Evolutionary conservation across 805 yeast genomes (phyloP).

Genomic region (Hanseniaspora hatyaiensis): DNA sequence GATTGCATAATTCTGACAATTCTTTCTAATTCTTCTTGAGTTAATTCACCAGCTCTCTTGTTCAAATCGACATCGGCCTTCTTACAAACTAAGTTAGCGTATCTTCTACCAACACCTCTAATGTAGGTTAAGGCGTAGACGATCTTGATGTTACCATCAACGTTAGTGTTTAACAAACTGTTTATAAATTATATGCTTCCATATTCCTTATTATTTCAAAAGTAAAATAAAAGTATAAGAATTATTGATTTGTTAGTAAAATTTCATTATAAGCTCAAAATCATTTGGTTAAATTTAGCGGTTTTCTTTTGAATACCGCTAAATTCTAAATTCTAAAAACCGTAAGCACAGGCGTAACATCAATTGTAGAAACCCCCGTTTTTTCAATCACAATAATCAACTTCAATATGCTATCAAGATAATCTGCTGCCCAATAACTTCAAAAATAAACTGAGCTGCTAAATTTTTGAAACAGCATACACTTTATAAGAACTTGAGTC

Average conservation of each 20-base stretch:
- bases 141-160: slow-evolving; percentile 99
- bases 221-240: neutral
- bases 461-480: too few species aligned
- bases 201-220: slow-evolving; percentile 1
- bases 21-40: slow-evolving; percentile 99
- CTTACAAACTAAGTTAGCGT: slow-evolving; percentile 99
- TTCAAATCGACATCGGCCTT: slow-evolving; percentile 97
- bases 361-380: too few species aligned
- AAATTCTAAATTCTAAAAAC: too few species aligned
- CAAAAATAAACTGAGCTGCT: too few species aligned
- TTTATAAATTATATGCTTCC: slow-evolving; percentile 21
- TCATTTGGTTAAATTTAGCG: too few species aligned
- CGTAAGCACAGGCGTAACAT: too few species aligned
- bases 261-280: too few species aligned
- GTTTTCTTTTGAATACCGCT: too few species aligned
- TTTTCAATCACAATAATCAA: too few species aligned
- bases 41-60: slow-evolving; percentile 99
- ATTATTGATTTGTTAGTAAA: slow-evolving; percentile 30
- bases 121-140: slow-evolving; percentile 99
- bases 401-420: too few species aligned
- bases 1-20: slow-evolving; percentile 98
- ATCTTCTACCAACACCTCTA: slow-evolving; percentile 99
- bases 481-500: too few species aligned
- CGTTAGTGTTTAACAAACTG: slow-evolving; percentile 99
- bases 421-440: too few species aligned